Base-by-base conservation (phyloP, 2,329 filamentous ascomycete genomes). In the Tolypocladium pustulatum region DNA sequence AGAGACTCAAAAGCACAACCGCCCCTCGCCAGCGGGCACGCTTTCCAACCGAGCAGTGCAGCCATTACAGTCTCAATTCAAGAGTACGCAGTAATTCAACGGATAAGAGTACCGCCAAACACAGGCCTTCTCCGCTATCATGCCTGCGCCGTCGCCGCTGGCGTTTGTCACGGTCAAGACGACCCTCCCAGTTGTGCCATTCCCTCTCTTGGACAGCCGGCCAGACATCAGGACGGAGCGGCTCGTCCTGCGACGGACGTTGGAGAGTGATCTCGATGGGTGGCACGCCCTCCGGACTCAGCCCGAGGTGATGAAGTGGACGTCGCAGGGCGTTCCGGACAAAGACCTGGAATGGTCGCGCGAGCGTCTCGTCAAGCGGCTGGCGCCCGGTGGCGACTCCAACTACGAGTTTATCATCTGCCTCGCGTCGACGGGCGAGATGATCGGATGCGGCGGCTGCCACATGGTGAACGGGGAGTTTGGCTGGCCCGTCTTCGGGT, bases 241-340 rank as follows among this genome's bases (percentile, higher is more conserved):
- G 8, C 75, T 89, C 25, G 65, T 82, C 32, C 69, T 88, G 56
- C 75, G 84, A 20, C 79, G 80, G 2, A 69, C 82, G 43, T 64
- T 65, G 1, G 68, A 75, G 22, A 71, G 76, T 3, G 84, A 89
- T 67, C 71, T 81, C 2, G 69, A 73, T 1, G 77, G 73, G 8
- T 61, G 85, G 20, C 73, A 82, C 61, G 70, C 71, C 27, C 72
- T 89, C 57, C 81, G 85, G 30, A 75, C 73, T 17, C 76, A 85
- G 66, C 76, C 78, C 5, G 82, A 85, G 63, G 81, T 86, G 54
- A 89, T 89, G 86, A 69, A 69, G 58, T 85, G 79, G 76, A 85
- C 84, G 57, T 57, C 61, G 3, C 62, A 66, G 62, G 78, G 76
- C 59, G 58, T 63, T 10, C 63, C 72, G 10, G 79, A 86, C 69